A percentile compares a stretch with the other conserved stretches of the same genome.
These are phyloP conservation scores for Actinidia arguta DNA, from an alignment of 179 eudicot species.

Conservation along the genomic window DNA sequence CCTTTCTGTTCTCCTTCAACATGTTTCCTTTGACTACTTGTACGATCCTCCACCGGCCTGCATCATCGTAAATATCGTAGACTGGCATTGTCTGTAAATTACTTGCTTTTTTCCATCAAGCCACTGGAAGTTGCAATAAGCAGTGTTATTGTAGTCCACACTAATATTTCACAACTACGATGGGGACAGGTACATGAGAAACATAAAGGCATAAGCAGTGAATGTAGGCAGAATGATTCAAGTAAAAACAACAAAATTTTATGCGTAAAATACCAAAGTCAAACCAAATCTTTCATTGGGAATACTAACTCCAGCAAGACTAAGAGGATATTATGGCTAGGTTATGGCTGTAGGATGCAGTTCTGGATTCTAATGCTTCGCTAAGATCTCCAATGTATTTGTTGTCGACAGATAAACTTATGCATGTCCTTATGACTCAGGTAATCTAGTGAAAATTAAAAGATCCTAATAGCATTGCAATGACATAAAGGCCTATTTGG, in stretches of 20 bases:
- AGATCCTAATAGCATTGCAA: background rate
- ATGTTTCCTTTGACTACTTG: slow-evolving; percentile 1
- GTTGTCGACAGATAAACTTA: background rate
- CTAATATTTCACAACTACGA: background rate
- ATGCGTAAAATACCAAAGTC: background rate
- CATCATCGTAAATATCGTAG: slow-evolving; percentile 1
- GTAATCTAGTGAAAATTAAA: background rate
- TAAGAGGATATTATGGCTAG: too few species aligned
- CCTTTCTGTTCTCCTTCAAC: slow-evolving; percentile 6
- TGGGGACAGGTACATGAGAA: background rate
- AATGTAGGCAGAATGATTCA: slow-evolving; percentile 1
- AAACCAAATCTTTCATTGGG: background rate
- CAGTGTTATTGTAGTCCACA: background rate
- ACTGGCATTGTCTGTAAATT: too few species aligned
- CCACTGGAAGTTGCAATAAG: background rate
- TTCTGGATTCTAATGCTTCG: background rate
- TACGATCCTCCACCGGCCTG: slow-evolving; percentile 2
- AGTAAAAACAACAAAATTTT: background rate
- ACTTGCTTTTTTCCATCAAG: too few species aligned
- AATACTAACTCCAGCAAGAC: too few species aligned
- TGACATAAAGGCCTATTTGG: background rate
- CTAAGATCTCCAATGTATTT: background rate
- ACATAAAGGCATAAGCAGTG: background rate
- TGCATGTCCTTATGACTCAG: background rate
- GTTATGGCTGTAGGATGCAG: background rate